These are phyloP conservation scores for Aspergillus flavus DNA, from an alignment of 2,329 filamentous ascomycete species.

Conservation along the genomic window DNA sequence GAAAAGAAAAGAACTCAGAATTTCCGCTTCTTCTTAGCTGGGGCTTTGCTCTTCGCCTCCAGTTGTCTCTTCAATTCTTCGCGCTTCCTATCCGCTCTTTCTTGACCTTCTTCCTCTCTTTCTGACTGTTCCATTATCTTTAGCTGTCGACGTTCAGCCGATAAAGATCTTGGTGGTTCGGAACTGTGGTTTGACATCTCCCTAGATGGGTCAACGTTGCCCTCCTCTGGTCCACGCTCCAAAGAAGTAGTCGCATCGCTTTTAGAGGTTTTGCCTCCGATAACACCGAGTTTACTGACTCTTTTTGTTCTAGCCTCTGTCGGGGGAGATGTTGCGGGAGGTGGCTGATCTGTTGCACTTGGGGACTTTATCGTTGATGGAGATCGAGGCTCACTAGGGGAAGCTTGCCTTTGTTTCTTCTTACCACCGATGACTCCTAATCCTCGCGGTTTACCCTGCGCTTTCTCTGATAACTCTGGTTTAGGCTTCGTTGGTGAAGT, in stretches of 20 bases:
- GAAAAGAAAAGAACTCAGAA: conserved; percentile 37
- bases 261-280: conserved; percentile 33
- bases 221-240: not conserved
- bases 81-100: conserved; percentile 58
- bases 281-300: conserved; percentile 36
- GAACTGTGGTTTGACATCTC: not conserved
- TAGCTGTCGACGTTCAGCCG: conserved; percentile 4
- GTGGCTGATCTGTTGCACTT: not conserved
- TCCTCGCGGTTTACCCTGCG: conserved; percentile 18
- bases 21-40: conserved; percentile 59
- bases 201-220: not conserved
- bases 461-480: conserved; percentile 11
- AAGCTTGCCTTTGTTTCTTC: conserved; percentile 22
- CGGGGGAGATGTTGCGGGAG: not conserved
- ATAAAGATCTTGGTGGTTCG: conserved; percentile 2
- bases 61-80: conserved; percentile 59
- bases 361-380: not conserved
- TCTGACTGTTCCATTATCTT: conserved; percentile 10
- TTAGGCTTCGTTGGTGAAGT: conserved; percentile 4
- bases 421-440: conserved; percentile 38
- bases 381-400: conserved; percentile 4
- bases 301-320: conserved; percentile 3
- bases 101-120: conserved; percentile 46
- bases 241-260: conserved; percentile 6
- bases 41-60: conserved; percentile 54